Base-by-base conservation (phyloP, 305 asterid species). In the Fraxinus floribunda region DNA sequence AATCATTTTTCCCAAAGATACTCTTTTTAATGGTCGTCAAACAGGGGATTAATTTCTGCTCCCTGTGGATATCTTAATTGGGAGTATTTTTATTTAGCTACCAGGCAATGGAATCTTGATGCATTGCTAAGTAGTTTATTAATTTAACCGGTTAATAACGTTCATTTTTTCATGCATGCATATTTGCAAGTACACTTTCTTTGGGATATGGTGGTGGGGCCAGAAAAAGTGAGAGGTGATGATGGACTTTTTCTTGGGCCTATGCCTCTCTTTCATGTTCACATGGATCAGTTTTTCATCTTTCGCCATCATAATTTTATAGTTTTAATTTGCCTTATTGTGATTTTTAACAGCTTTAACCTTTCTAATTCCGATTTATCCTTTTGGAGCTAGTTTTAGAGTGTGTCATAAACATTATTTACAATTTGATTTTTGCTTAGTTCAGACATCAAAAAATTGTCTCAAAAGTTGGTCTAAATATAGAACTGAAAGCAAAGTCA, bases 261-360 rank as follows among this genome's bases (percentile, higher is more conserved):
- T 60, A 36, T 35, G 7, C 30, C 77, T 62, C 76, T 36, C 80
- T 66, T 57, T 73, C 64, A 18, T 39, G 75, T 79, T 24, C 68
- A 30, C 10, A 24, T 81, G 46, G 79, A 60, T 66, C 77, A 72
- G 66, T 41, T 72, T 81, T 49, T 72, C 46, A n/a, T 79, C 13
- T 44, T 64, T 78, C 29, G 41, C 57, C 64, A 39, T 83, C 18
- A 83, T 22, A 39, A 49, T 49, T 49, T 49, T 49, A 49, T 49
- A 49, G 60, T 49, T 49, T 15, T 15, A 49, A 49, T 49, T 49
- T 49, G 62, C 62, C 62, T 46, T 52, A 79, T 22, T 29, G 1
- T 71, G 79, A 9, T 80, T 35, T 36, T 35, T 73, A 79, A 57
- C 66, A 57, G 11, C 11, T 57, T 57, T 46, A 38, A 78, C 46